Base-by-base conservation (phyloP, 2,329 filamentous ascomycete genomes). In the Cladophialophora immunda region DNA sequence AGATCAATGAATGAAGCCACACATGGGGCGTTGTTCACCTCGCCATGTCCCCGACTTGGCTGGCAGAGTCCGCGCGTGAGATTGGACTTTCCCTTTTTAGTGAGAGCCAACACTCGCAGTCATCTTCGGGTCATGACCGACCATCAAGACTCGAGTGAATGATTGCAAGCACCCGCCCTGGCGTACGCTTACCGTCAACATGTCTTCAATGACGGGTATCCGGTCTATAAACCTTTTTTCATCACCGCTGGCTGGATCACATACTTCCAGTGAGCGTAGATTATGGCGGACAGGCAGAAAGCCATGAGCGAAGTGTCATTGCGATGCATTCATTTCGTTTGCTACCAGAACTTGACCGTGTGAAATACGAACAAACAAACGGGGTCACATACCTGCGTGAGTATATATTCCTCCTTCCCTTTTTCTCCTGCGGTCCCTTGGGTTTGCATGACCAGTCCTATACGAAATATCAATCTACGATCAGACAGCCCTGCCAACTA, bases 1-100 rank as follows among this genome's bases (percentile, higher is more conserved):
- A 25, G 19, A 25, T 25, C 19, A 50, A 50, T 25, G 45, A 50
- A 50, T 50, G 19, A 25, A 15, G 45, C 45, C 45, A 5, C 8
- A 13, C 11, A 25, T 25, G 19, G 45, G 8, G 45, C 17, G 45
- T 50, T 50, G 45, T 50, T 50, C 45, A 15, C 19, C 17, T 15
- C 13, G 45, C 45, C 11, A 25, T 50, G 45, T 25, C 45, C 19
- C 45, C 45, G 38, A 45, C 11, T 41, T 30, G 25, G 22, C 22
- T 9, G 22, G 5, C 25, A 6, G 36, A 27, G 57, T 59, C 57
- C 34, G 36, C n/a, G 15, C 22, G 54, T 50, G 19, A 50, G 45
- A 50, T 50, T 25, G 19, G 19, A 50, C 45, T 50, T 50, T 50
- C 45, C 45, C 45, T 9, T 50, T 50, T 50, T 50, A 25, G 45